A percentile compares a stretch with the other conserved stretches of the same genome.
These are phyloP conservation scores for Penicillium sp. DNA, from an alignment of 2,329 filamentous ascomycete genomes.

Conservation along the genomic window DNA sequence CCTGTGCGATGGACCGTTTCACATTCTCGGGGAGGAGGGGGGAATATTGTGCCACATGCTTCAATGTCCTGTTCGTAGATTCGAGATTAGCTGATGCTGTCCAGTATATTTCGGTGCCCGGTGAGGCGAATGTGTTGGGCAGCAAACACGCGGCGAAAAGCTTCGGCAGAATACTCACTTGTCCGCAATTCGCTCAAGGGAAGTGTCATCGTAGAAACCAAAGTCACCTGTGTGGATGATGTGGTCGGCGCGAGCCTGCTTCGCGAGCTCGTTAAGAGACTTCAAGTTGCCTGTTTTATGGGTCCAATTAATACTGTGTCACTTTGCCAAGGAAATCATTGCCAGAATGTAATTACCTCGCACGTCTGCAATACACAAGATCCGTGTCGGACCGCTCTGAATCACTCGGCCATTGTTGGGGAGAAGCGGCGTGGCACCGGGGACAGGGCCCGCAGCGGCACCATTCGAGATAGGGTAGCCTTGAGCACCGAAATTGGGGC, in stretches of 20 bases:
- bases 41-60: slow-evolving; percentile 98
- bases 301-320: slow-evolving; percentile 16
- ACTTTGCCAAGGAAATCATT: neutral
- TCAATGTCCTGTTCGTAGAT: slow-evolving; percentile 68
- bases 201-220: slow-evolving; percentile 96
- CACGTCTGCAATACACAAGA: slow-evolving; percentile 52
- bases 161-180: slow-evolving; percentile 63
- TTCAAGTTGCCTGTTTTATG: slow-evolving; percentile 75
- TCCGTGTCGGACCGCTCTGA: slow-evolving; percentile 47
- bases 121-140: slow-evolving; percentile 10
- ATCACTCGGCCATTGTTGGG: slow-evolving; percentile 51
- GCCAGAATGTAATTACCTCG: slow-evolving; percentile 39
- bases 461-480: slow-evolving; percentile 49
- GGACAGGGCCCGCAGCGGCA: slow-evolving; percentile 41
- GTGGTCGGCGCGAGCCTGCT: slow-evolving; percentile 90
- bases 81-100: slow-evolving; percentile 17
- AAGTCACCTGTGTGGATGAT: slow-evolving; percentile 99
- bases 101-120: neutral
- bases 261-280: slow-evolving; percentile 94
- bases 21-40: slow-evolving; percentile 79
- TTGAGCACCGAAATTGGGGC: slow-evolving; percentile 44
- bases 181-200: slow-evolving; percentile 93
- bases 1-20: slow-evolving; percentile 64
- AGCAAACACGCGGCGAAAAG: slow-evolving; percentile 6
- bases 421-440: slow-evolving; percentile 48